phyloP scores from a whole-genome alignment of 768 basidiomycete species.

The Pleurotus platypus region DNA sequence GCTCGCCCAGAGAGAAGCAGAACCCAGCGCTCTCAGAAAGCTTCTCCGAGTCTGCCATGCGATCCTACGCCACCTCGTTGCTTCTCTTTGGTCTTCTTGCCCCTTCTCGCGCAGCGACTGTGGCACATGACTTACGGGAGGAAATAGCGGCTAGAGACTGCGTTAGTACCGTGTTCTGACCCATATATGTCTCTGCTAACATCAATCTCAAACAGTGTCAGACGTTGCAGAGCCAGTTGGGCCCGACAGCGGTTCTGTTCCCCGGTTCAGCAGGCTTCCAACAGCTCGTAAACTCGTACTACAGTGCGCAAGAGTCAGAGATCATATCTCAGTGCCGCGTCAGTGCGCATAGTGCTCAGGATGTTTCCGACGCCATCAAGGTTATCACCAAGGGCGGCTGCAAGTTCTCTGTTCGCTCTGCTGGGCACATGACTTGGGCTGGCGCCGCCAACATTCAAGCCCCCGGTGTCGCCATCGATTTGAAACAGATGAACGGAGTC shows the following conservation, averaged over 20 bases:
- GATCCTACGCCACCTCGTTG: background rate
- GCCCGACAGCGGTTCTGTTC: background rate
- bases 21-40: background rate
- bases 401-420: conserved; percentile 5
- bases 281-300: background rate
- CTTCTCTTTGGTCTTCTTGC: conserved; percentile 6
- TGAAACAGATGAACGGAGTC: conserved; percentile 3
- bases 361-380: background rate
- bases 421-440: conserved; percentile 10
- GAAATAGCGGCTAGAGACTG: conserved; percentile 2
- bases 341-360: background rate
- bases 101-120: background rate
- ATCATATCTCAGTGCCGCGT: conserved; percentile 1
- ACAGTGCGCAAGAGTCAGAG: background rate
- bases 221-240: background rate
- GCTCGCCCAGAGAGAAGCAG: background rate
- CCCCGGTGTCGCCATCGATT: conserved; percentile 11
- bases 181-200: background rate
- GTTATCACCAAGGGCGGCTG: background rate
- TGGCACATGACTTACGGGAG: background rate
- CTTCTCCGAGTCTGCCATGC: conserved; percentile 7
- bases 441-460: conserved; percentile 10
- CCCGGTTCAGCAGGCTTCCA: background rate
- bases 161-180: background rate
- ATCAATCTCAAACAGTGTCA: background rate